Percentiles rank a stretch among this genome's conserved stretches.
Conservation (phyloP, 805 yeast genomes). For the Kodamaea laetipori region DNA sequence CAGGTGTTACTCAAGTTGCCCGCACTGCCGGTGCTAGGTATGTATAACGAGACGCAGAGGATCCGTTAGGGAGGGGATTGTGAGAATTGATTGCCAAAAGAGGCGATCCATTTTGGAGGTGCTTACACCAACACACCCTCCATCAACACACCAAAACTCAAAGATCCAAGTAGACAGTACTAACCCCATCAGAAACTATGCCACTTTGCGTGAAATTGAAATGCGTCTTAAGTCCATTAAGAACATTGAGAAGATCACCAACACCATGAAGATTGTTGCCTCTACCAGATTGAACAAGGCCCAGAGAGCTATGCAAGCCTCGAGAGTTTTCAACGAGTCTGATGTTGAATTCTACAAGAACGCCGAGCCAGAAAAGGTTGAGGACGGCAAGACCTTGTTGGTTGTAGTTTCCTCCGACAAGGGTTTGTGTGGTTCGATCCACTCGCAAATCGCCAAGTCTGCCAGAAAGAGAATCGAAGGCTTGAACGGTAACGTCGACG, state of each 20-base stretch:
- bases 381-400: conserved; percentile 67
- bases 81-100: not conserved
- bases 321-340: conserved; percentile 81
- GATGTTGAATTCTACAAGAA: conserved; percentile 77
- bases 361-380: conserved; percentile 72
- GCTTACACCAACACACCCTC: too few relatives aligned
- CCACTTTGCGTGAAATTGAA: conserved; percentile 98
- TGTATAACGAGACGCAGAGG: conserved; percentile 25
- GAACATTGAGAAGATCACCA: conserved; percentile 98
- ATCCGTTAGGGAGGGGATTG: not conserved
- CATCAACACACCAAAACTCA: too few relatives aligned
- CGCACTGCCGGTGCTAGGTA: conserved; percentile 55
- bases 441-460: conserved; percentile 89
- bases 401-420: conserved; percentile 94
- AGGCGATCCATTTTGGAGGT: too few relatives aligned
- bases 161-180: conserved; percentile 13
- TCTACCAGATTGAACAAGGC: conserved; percentile 96
- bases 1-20: conserved; percentile 54
- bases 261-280: conserved; percentile 99
- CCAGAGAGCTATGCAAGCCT: conserved; percentile 87
- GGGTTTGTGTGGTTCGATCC: conserved; percentile 98
- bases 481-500: conserved; percentile 64
- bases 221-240: conserved; percentile 96
- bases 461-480: conserved; percentile 69
- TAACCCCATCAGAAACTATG: conserved; percentile 71